These are phyloP conservation scores for Pleurostoma richardsiae DNA, from an alignment of 2,329 filamentous ascomycete species.

Conservation along the genomic window DNA sequence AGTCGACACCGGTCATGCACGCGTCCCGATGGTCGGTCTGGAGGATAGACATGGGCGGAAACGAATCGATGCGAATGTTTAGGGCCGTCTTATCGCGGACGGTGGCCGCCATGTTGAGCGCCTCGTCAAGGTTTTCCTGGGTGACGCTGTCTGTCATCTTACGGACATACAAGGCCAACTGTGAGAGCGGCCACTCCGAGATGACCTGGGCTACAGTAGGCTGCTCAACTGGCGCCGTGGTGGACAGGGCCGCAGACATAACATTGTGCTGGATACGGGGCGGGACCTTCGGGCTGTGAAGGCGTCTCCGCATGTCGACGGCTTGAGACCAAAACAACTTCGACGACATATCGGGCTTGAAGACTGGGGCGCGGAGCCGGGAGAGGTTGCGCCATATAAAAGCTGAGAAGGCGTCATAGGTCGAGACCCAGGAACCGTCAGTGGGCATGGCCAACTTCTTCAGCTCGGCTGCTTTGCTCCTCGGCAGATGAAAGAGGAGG, in stretches of 20 bases:
- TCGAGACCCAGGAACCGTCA: conserved; percentile 35
- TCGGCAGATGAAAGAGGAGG: conserved; percentile 36
- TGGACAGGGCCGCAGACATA: conserved; percentile 20
- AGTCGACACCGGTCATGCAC: conserved; percentile 20
- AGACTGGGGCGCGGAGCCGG: conserved; percentile 24
- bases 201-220: conserved; percentile 26
- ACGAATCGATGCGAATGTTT: conserved; percentile 23
- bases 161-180: conserved; percentile 29
- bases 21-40: conserved; percentile 29
- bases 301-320: conserved; percentile 30
- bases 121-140: conserved; percentile 19
- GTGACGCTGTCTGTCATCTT: conserved; percentile 27
- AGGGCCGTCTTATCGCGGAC: conserved; percentile 29
- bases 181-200: conserved; percentile 25
- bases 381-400: conserved; percentile 34
- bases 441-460: conserved; percentile 27
- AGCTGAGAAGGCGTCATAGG: conserved; percentile 37
- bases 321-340: conserved; percentile 28
- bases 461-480: conserved; percentile 33
- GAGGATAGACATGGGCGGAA: conserved; percentile 27
- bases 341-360: conserved; percentile 19
- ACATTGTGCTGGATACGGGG: conserved; percentile 29
- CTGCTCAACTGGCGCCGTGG: conserved; percentile 16
- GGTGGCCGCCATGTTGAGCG: conserved; percentile 22
- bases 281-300: conserved; percentile 24